Evolutionary conservation across 306 rosid species (phyloP).

Genomic region (Gastrolobium bilobum): DNA sequence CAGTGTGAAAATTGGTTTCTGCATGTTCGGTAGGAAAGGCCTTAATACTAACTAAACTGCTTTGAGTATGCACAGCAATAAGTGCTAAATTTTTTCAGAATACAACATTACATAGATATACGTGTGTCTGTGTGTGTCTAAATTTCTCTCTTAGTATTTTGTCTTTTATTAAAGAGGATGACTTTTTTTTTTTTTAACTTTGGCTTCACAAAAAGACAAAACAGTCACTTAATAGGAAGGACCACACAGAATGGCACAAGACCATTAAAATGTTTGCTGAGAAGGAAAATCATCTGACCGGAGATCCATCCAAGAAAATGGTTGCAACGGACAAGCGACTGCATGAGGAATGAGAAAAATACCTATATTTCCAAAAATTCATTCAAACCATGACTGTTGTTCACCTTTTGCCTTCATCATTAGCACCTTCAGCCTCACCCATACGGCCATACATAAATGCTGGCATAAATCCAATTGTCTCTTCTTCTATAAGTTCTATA

Average conservation of each 20-base stretch:
- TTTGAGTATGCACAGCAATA: not conserved
- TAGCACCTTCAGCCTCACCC: conserved; percentile 3
- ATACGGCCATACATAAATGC: conserved; percentile 15
- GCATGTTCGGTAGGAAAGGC: conserved; percentile 20
- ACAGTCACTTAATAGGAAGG: not conserved
- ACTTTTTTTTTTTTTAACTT: not conserved
- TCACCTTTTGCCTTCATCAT: conserved; percentile 32
- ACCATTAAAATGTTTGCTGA: not conserved
- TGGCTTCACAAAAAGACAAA: not conserved
- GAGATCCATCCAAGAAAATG: not conserved
- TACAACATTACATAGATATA: not conserved
- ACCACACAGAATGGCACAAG: not conserved
- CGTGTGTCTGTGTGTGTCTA: not conserved
- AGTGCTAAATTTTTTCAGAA: not conserved
- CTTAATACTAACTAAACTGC: not conserved
- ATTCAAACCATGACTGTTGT: conserved; percentile 16
- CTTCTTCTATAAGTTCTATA: not conserved
- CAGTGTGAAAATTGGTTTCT: conserved; percentile 12
- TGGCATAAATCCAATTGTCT: conserved; percentile 7
- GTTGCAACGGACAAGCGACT: not conserved
- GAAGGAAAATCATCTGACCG: not conserved
- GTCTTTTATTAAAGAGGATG: conserved; percentile 11
- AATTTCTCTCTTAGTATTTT: conserved; percentile 31
- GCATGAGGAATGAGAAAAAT: conserved; percentile 5
- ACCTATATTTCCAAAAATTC: not conserved